Conservation (phyloP, 495 filamentous ascomycete species). For the Recurvomyces mirabilis region DNA sequence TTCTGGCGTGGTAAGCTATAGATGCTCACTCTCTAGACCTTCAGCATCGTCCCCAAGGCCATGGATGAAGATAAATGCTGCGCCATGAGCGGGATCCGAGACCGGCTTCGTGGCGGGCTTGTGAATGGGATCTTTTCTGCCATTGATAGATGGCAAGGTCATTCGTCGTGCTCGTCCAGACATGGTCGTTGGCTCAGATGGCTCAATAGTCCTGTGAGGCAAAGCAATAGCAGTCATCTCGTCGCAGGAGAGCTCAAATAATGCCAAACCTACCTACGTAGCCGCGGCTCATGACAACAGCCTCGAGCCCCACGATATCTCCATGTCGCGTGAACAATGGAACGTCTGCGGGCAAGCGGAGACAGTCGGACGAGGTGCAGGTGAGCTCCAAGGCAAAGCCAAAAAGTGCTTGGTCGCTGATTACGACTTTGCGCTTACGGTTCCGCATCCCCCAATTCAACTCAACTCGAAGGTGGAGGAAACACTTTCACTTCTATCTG, state of each 20-base stretch:
- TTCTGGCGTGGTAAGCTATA: no score
- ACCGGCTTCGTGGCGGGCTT: slow-evolving; percentile 22
- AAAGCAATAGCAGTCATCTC: no score
- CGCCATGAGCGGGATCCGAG: slow-evolving; percentile 26
- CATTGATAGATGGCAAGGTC: slow-evolving; percentile 11
- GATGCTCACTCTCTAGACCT: slow-evolving; percentile 29
- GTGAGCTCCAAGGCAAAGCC: no score
- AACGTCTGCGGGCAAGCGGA: slow-evolving; percentile 3
- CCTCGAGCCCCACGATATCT: no score
- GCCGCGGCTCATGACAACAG: slow-evolving; percentile 4
- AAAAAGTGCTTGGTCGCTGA: no score
- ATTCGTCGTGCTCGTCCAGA: slow-evolving; percentile 9
- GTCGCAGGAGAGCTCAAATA: no score
- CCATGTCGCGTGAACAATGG: not conserved
- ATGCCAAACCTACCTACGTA: slow-evolving; percentile 1
- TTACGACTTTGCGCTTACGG: no score
- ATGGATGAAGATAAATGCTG: slow-evolving; percentile 38
- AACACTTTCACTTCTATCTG: no score
- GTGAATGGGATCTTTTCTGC: slow-evolving; percentile 24
- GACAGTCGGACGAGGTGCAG: not conserved
- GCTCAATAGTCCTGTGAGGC: no score
- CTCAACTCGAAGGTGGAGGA: no score
- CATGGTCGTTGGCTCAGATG: not conserved
- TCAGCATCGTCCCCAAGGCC: slow-evolving; percentile 35
- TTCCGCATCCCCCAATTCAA: no score